These are phyloP conservation scores for Cardamine resedifolia DNA, from an alignment of 345 rosid genomes.

Conservation along the genomic window DNA sequence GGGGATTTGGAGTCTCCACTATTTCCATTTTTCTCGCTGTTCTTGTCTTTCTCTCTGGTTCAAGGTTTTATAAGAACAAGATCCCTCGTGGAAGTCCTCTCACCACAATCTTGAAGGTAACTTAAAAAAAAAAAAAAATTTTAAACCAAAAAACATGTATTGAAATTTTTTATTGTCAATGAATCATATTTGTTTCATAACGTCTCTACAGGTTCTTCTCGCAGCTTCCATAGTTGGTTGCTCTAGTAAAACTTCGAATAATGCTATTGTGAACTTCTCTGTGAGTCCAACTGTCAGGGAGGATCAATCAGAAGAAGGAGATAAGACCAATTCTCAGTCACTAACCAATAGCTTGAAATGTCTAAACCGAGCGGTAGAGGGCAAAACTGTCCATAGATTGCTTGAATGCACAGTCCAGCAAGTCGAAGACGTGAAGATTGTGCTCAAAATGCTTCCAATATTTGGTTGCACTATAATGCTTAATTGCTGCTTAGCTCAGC, in stretches of 20 bases:
- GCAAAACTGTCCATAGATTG: constrained; percentile 30
- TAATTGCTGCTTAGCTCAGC: constrained; percentile 84
- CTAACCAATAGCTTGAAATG: constrained; percentile 47
- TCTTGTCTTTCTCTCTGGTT: constrained; percentile 67
- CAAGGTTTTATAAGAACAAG: constrained; percentile 57
- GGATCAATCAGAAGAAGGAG: constrained; percentile 11
- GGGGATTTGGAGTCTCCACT: constrained; percentile 80
- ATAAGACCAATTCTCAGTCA: constrained; percentile 10
- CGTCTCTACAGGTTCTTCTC: constrained; percentile 54
- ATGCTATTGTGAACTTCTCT: neutral
- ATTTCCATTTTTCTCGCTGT: constrained; percentile 60
- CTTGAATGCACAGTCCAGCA: constrained; percentile 55
- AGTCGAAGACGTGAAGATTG: constrained; percentile 74
- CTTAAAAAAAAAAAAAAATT: too few relatives aligned
- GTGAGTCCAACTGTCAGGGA: constrained; percentile 16
- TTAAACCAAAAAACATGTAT: too few relatives aligned
- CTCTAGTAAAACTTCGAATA: constrained; percentile 14
- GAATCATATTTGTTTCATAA: neutral
- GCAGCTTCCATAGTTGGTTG: constrained; percentile 47
- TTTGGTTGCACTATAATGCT: constrained; percentile 78
- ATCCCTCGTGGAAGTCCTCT: constrained; percentile 72
- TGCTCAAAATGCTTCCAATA: constrained; percentile 61
- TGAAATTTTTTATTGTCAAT: too few relatives aligned
- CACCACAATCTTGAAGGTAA: constrained; percentile 71
- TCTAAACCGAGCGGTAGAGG: constrained; percentile 47